Evolutionary conservation across 306 rosid genomes (phyloP).

Genomic region (Hippophae tibetana): DNA sequence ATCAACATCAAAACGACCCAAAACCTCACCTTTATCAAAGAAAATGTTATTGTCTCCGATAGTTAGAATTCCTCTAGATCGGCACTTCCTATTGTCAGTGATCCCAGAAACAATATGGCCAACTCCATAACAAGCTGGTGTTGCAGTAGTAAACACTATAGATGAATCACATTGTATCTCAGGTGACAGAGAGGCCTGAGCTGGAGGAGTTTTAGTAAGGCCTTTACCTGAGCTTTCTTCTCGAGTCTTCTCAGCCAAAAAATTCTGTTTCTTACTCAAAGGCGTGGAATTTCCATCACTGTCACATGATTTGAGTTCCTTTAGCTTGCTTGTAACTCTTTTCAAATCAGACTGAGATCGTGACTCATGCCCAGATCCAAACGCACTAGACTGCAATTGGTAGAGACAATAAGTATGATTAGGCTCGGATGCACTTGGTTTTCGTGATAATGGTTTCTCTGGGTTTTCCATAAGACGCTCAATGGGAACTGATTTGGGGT

Average conservation of each 20-base stretch:
- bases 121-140: constrained; percentile 71
- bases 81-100: constrained; percentile 77
- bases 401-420: constrained; percentile 40
- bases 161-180: constrained; percentile 63
- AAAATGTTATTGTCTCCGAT: constrained; percentile 37
- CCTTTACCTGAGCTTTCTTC: constrained; percentile 30
- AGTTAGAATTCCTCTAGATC: constrained; percentile 67
- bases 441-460: constrained; percentile 18
- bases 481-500: constrained; percentile 41
- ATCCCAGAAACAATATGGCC: constrained; percentile 75
- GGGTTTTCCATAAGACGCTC: constrained; percentile 31
- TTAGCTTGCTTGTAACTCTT: constrained; percentile 17
- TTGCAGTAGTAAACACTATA: constrained; percentile 27
- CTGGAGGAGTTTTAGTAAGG: constrained; percentile 52
- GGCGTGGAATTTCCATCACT: constrained; percentile 36
- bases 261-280: constrained; percentile 25
- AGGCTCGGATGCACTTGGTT: constrained; percentile 19
- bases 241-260: constrained; percentile 17
- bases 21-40: constrained; percentile 26
- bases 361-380: constrained; percentile 12
- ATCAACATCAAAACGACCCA: constrained; percentile 27
- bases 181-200: constrained; percentile 66
- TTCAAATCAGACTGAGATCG: constrained; percentile 24
- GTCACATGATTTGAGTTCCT: constrained; percentile 18
- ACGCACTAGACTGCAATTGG: constrained; percentile 45